Evolutionary conservation across 2,329 filamentous ascomycete genomes (phyloP).

Genomic region (Verticillium nubilum): DNA sequence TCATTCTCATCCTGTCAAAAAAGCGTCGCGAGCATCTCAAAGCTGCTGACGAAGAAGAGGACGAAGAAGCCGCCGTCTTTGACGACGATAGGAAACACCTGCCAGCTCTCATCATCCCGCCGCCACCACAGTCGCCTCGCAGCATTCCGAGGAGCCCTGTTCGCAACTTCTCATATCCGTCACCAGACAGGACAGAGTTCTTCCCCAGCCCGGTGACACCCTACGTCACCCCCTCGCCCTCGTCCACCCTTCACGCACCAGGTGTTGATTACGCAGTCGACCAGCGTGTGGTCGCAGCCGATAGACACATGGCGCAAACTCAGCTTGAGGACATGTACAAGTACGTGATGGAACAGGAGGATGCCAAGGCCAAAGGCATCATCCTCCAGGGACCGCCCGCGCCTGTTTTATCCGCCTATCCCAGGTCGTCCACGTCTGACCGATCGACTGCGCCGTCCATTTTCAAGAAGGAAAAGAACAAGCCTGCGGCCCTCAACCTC

Average conservation of each 20-base stretch:
- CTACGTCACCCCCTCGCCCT: conserved; percentile 41
- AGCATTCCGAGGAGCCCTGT: conserved; percentile 19
- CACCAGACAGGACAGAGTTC: conserved; percentile 25
- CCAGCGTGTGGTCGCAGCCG: conserved; percentile 66
- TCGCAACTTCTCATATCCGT: conserved; percentile 48
- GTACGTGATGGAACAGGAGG: conserved; percentile 86
- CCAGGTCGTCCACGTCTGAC: conserved; percentile 17
- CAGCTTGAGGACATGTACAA: conserved; percentile 90
- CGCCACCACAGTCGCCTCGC: conserved; percentile 13
- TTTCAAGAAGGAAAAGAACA: conserved; percentile 40
- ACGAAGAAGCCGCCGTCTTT: conserved; percentile 46
- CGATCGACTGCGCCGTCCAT: conserved; percentile 21
- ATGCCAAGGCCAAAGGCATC: conserved; percentile 54
- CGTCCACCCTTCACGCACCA: conserved; percentile 41
- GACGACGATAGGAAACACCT: conserved; percentile 18
- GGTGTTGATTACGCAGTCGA: conserved; percentile 70
- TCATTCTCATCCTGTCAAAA: conserved; percentile 56
- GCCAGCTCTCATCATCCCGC: conserved; percentile 15
- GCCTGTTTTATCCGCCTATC: conserved; percentile 25
- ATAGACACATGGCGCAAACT: conserved; percentile 68
- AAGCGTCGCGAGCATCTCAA: conserved; percentile 46
- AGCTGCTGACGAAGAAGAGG: conserved; percentile 43
- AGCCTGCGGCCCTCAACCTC: conserved; percentile 46
- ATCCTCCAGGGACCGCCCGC: conserved; percentile 32
- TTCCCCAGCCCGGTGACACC: conserved; percentile 21